Base-by-base conservation (phyloP, 768 basidiomycete species). In the Mycena chlorophos region DNA sequence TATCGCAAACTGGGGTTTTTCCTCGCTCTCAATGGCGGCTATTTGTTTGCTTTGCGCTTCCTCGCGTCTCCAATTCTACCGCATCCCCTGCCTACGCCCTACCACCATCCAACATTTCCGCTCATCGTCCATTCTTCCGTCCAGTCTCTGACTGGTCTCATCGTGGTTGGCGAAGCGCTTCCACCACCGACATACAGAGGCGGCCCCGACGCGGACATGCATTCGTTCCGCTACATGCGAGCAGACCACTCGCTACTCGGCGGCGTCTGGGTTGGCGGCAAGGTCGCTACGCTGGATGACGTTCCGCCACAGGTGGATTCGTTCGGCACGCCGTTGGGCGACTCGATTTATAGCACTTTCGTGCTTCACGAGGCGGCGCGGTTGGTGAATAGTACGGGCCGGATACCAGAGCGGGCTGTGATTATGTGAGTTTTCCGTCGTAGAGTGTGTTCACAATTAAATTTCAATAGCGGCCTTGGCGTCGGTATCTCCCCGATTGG, bases 341-440 rank as follows among this genome's bases (percentile, higher is more conserved):
- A 91, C 63, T 89, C 90, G 1, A 86, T 95, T 45, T 96, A 96
- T 67, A 79, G 76, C 20, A 79, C 93, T 0, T 98, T 98, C 67
- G 78, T 89, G 5, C 68, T 97, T 17, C 95, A 98, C 68, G 96
- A 98, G 66, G 90, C 88, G 2, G 87, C 77, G 14, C 81, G 91
- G 10, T 70, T 98, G 27, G 81, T 88, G 13, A 77, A 85, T 56
- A 82, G 77, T 45, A 77, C 81, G 8, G 75, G 62, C 37, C 65
- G 72, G 42, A 57, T 63, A 40, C 71, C 68, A 62, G 74, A 84
- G 56, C 84, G 80, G 63, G 90, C 81, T 3, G 73, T 90, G 58
- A 73, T 89, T 52, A 92, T 92, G 93, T 91, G 10, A 49, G 28
- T 28, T 22, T 30, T 14, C 20, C 19, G 37, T 30, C 42, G 23